phyloP scores from a whole-genome alignment of 495 filamentous ascomycete genomes.

The Mycothermus thermophilus region DNA sequence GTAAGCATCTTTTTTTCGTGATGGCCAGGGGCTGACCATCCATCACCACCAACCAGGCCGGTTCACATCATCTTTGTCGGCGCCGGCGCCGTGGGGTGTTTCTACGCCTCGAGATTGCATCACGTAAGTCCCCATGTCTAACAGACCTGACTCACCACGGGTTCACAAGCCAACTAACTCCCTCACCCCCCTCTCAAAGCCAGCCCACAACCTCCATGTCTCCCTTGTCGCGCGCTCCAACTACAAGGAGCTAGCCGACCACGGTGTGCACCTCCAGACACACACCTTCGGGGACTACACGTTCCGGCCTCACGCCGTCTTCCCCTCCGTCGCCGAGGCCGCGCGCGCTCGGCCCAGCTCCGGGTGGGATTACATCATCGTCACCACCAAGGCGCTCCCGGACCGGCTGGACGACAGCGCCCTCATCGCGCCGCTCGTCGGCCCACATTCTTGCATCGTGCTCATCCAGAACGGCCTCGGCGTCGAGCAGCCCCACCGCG shows the following conservation, averaged over 20 bases:
- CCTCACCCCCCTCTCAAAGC: no score
- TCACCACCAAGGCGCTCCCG: constrained; percentile 45
- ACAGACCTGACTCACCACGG: background rate
- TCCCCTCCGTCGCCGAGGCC: constrained; percentile 29
- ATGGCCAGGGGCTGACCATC: no score
- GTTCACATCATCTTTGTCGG: constrained; percentile 42
- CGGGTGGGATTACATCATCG: constrained; percentile 45
- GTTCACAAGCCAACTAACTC: constrained; percentile 1
- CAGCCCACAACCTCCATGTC: constrained; percentile 24
- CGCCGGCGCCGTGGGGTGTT: constrained; percentile 45
- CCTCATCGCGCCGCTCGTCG: constrained; percentile 38
- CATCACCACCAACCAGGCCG: no score
- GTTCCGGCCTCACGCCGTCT: constrained; percentile 36
- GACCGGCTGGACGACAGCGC: constrained; percentile 35
- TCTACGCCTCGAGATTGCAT: constrained; percentile 44
- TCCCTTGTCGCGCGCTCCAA: constrained; percentile 44
- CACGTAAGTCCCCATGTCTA: constrained; percentile 21
- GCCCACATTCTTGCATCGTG: constrained; percentile 38
- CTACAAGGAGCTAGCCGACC: constrained; percentile 32
- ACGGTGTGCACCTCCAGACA: constrained; percentile 36
- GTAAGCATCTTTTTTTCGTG: no score
- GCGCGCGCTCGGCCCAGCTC: constrained; percentile 2
- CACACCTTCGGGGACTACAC: constrained; percentile 40
- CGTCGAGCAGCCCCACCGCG: constrained; percentile 49
- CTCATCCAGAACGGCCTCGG: constrained; percentile 61